A percentile compares a stretch with the other conserved stretches of the same genome.
Evolutionary conservation across 371 early-diverging fungal species (phyloP).

Genomic region (Amoeboaphelidium occidentale): DNA sequence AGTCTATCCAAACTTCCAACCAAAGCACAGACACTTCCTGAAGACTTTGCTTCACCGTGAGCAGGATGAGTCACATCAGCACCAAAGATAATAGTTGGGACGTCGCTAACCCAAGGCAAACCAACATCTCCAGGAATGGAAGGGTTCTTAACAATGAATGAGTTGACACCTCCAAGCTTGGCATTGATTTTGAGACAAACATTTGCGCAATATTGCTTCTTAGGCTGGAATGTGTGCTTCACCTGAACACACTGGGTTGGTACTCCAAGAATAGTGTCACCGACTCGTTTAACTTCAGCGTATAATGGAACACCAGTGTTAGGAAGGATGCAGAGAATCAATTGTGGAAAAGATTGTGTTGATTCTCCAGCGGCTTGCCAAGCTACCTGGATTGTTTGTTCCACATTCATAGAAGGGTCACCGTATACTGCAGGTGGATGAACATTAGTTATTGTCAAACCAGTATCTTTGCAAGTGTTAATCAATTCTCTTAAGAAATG

Average conservation of each 20-base stretch:
- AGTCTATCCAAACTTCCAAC: not conserved
- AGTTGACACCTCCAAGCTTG: slow-evolving; percentile 46
- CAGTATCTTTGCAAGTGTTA: slow-evolving; percentile 24
- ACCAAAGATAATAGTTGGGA: slow-evolving; percentile 76
- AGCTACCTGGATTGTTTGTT: slow-evolving; percentile 35
- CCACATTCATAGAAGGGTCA: slow-evolving; percentile 34
- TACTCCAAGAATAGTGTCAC: slow-evolving; percentile 70
- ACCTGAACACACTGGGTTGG: slow-evolving; percentile 75
- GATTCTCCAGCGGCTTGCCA: slow-evolving; percentile 43
- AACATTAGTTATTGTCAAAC: slow-evolving; percentile 20
- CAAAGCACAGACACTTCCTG: not conserved
- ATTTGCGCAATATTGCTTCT: slow-evolving; percentile 48
- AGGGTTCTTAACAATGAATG: not conserved
- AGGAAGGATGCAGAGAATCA: slow-evolving; percentile 56
- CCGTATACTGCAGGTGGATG: slow-evolving; percentile 37
- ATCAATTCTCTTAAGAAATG: slow-evolving; percentile 21
- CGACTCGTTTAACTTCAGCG: slow-evolving; percentile 76
- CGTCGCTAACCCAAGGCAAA: slow-evolving; percentile 33
- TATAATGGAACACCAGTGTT: slow-evolving; percentile 65
- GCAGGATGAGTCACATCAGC: slow-evolving; percentile 65
- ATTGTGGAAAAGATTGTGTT: slow-evolving; percentile 30
- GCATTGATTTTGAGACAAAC: slow-evolving; percentile 66
- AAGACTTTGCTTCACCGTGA: not conserved
- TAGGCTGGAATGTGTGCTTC: slow-evolving; percentile 35
- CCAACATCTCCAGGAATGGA: not conserved